These are phyloP conservation scores for Auxenochlorella pyrenoidosa DNA, from an alignment of 139 green algal species.

Conservation along the genomic window DNA sequence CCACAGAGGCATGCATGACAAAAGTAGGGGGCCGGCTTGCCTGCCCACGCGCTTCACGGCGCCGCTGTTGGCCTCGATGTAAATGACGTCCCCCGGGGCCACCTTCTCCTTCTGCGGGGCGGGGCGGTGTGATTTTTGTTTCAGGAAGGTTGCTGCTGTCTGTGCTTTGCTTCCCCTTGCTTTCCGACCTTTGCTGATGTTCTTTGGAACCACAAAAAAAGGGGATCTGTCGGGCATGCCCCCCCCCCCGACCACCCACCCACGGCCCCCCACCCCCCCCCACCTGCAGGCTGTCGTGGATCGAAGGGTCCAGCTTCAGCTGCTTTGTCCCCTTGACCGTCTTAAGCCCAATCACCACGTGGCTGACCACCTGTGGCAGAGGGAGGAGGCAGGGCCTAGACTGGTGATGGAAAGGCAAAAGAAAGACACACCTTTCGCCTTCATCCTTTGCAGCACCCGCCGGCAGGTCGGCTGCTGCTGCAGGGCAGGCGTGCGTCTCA, in stretches of 20 bases:
- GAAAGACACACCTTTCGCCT: too few relatives aligned
- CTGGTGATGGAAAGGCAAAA: too few relatives aligned
- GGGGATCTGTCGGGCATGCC: too few relatives aligned
- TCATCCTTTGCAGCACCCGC: not conserved
- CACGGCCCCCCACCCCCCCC: not conserved
- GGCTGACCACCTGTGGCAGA: conserved; percentile 64
- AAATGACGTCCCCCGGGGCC: conserved; percentile 94
- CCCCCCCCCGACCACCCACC: too few relatives aligned
- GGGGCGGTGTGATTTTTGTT: not conserved
- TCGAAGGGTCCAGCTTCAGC: conserved; percentile 97
- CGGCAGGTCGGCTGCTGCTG: not conserved
- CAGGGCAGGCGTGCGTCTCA: not conserved
- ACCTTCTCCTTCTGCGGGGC: conserved; percentile 58
- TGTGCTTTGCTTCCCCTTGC: too few relatives aligned
- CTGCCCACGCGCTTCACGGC: conserved; percentile 97
- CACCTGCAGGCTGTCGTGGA: conserved; percentile 94
- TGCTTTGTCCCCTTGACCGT: conserved; percentile 98
- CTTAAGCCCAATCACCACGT: conserved; percentile 97
- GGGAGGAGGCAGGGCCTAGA: not conserved
- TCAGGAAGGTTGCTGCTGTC: too few relatives aligned
- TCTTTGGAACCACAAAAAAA: too few relatives aligned
- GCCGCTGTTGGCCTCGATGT: conserved; percentile 98
- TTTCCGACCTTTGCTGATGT: too few relatives aligned
- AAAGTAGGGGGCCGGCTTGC: not conserved
- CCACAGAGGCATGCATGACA: too few relatives aligned